A percentile compares a stretch with the other conserved stretches of the same genome.
Conservation (phyloP, 108 stramenopile genomes). For the Parietichytrium sp. region DNA sequence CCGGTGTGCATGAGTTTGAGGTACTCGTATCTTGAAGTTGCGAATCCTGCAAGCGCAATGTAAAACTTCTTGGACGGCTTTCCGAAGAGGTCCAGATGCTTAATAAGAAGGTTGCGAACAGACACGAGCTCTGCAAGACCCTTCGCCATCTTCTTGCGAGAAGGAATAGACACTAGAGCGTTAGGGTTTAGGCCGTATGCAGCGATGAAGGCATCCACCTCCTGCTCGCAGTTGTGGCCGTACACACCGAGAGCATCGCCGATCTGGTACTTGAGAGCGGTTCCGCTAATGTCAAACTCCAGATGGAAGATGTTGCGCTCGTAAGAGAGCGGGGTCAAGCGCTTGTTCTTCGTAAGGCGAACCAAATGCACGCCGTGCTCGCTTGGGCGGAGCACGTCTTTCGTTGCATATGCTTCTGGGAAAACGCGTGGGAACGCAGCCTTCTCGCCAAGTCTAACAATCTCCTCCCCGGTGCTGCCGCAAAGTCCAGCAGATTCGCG, state of each 20-base stretch:
- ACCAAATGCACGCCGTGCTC: background rate
- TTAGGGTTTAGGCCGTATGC: slow-evolving; percentile 55
- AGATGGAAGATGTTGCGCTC: slow-evolving; percentile 68
- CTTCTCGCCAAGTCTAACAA: background rate
- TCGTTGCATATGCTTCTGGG: background rate
- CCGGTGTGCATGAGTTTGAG: background rate
- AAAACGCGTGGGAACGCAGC: slow-evolving; percentile 5
- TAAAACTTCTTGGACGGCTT: slow-evolving; percentile 66
- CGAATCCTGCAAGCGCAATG: slow-evolving; percentile 67
- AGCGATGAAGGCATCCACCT: slow-evolving; percentile 61
- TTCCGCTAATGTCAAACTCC: slow-evolving; percentile 55
- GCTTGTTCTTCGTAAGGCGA: background rate
- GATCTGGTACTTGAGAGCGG: slow-evolving; percentile 57
- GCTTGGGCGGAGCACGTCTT: background rate
- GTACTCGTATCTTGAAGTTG: slow-evolving; percentile 56
- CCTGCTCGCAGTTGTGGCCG: slow-evolving; percentile 59
- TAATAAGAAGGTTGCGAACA: slow-evolving; percentile 54
- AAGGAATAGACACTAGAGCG: background rate
- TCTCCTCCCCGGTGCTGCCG: too few relatives aligned
- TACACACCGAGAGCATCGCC: slow-evolving; percentile 73
- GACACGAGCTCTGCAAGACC: slow-evolving; percentile 48
- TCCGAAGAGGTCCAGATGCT: slow-evolving; percentile 70
- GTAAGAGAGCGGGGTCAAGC: slow-evolving; percentile 47
- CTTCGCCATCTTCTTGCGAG: slow-evolving; percentile 47
- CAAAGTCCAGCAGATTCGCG: too few relatives aligned